A percentile compares a stretch with the other conserved stretches of the same genome.
These are phyloP conservation scores for Tarenaya hassleriana DNA, from an alignment of 345 rosid genomes.

Conservation along the genomic window DNA sequence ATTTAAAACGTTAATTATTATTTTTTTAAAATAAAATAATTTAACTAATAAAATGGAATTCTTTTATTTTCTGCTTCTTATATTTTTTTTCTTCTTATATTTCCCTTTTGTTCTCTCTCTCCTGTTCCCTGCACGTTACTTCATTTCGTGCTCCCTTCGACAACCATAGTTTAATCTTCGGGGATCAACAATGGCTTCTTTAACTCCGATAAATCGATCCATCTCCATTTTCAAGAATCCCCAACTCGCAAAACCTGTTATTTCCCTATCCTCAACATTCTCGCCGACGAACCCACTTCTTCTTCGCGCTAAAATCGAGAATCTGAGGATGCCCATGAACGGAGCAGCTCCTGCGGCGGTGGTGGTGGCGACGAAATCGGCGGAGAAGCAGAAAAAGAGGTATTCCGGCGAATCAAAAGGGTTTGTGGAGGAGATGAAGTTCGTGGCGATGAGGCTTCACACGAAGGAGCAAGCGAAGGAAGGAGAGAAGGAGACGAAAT, in stretches of 20 bases:
- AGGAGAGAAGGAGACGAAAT: conserved; percentile 71
- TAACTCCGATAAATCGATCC: conserved; percentile 44
- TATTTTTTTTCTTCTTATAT: too few species aligned
- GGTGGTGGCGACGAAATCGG: conserved; percentile 46
- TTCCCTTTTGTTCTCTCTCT: too few species aligned
- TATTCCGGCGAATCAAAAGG: conserved; percentile 91
- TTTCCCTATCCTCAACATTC: conserved; percentile 11
- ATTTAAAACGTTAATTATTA: too few species aligned
- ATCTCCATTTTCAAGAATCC: conserved; percentile 37
- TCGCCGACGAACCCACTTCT: conserved; percentile 22
- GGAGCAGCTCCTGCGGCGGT: conserved; percentile 4
- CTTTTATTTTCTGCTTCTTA: too few species aligned
- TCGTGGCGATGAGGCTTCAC: conserved; percentile 89
- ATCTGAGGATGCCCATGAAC: conserved; percentile 38
- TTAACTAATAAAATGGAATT: too few species aligned
- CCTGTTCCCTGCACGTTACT: too few species aligned
- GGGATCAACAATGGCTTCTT: conserved; percentile 49
- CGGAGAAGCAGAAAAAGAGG: conserved; percentile 66
- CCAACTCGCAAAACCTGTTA: conserved; percentile 25
- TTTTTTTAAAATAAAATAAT: too few species aligned
- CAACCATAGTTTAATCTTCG: not conserved
- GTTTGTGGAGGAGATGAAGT: conserved; percentile 99
- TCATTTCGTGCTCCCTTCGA: not conserved
- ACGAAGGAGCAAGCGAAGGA: conserved; percentile 83
- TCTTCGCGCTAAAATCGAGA: conserved; percentile 25